These are phyloP conservation scores for Lotmaria passim DNA, from an alignment of 208 protist genomes.

Conservation along the genomic window DNA sequence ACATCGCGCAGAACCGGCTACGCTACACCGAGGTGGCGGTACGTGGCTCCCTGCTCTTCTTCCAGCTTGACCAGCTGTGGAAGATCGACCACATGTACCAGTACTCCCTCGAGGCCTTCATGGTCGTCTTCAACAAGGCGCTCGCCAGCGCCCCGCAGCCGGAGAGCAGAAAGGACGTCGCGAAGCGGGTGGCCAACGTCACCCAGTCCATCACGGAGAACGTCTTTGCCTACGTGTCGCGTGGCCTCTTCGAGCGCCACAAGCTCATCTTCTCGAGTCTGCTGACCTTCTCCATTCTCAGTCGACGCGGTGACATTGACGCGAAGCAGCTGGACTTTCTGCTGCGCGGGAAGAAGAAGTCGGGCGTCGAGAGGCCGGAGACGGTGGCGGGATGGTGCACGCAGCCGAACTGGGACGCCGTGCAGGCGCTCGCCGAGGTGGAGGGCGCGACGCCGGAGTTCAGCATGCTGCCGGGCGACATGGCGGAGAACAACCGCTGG, in stretches of 20 bases:
- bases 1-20: constrained; percentile 96
- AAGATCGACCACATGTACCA: constrained; percentile 99
- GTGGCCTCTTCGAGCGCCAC: constrained; percentile 98
- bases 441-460: constrained; percentile 91
- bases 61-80: constrained; percentile 96
- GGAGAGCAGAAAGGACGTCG: constrained; percentile 92
- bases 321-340: constrained; percentile 95
- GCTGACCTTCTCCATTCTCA: constrained; percentile 94
- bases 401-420: constrained; percentile 92
- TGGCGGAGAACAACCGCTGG: constrained; percentile 94
- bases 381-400: constrained; percentile 92
- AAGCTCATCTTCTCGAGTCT: constrained; percentile 98
- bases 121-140: constrained; percentile 98
- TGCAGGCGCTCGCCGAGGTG: constrained; percentile 92
- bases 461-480: constrained; percentile 85
- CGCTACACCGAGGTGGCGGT: constrained; percentile 96
- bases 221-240: constrained; percentile 96
- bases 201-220: constrained; percentile 94
- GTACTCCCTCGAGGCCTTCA: constrained; percentile 98
- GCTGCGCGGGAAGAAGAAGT: constrained; percentile 92
- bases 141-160: constrained; percentile 89
- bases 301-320: constrained; percentile 80
- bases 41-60: constrained; percentile 97
- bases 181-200: constrained; percentile 92
- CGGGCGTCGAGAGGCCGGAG: constrained; percentile 84